phyloP scores from a whole-genome alignment of 306 rosid species.

The Pachyrhizus erosus region DNA sequence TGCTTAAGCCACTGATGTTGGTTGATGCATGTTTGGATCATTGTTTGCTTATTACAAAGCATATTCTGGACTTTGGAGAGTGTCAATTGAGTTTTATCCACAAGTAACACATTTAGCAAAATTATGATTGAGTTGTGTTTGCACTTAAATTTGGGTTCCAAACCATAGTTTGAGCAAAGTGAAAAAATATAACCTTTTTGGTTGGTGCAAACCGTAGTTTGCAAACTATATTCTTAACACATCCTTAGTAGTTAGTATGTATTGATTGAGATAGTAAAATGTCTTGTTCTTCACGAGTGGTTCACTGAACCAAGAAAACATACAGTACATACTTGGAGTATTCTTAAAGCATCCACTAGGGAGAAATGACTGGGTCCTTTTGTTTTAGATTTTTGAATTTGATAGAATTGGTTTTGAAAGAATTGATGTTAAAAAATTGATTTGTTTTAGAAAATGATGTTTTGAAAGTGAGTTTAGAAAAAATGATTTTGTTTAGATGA shows the following conservation, averaged over 20 bases:
- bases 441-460: not conserved
- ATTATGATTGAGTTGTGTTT: not conserved
- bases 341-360: not conserved
- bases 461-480: not conserved
- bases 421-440: not conserved
- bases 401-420: not conserved
- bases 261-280: not conserved
- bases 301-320: not conserved
- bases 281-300: not conserved
- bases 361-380: not conserved
- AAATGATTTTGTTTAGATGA: not conserved
- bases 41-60: not conserved
- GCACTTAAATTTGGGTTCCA: not conserved
- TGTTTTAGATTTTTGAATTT: not conserved
- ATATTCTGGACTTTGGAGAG: not conserved
- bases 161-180: not conserved
- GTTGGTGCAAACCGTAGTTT: not conserved
- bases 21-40: not conserved
- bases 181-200: not conserved
- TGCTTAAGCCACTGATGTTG: constrained; percentile 22
- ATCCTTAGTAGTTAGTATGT: not conserved
- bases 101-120: not conserved
- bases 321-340: not conserved
- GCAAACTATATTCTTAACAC: not conserved
- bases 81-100: not conserved